Evolutionary conservation across 1,284 basidiomycete genomes (phyloP).

Genomic region (Fomitopsis palustris): DNA sequence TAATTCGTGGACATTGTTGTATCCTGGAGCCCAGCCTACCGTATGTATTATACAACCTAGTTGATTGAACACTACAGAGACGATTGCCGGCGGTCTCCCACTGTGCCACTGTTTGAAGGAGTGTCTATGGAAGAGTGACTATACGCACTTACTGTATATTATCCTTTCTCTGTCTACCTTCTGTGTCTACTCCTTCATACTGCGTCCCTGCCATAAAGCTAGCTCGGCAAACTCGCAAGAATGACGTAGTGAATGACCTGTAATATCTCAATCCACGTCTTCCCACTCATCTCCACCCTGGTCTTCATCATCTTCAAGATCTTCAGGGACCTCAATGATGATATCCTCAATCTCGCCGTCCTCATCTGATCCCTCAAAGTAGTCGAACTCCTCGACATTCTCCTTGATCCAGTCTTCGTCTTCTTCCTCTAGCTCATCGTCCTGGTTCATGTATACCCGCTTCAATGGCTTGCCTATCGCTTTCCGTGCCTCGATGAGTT

Average conservation of each 20-base stretch:
- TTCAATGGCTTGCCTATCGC: conserved; percentile 39
- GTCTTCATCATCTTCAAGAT: conserved; percentile 7
- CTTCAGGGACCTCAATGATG: conserved; percentile 12
- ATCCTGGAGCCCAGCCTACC: background rate
- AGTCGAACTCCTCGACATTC: conserved; percentile 19
- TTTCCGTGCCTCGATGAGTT: conserved; percentile 41
- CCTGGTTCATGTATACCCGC: conserved; percentile 38
- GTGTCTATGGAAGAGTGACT: too few species aligned
- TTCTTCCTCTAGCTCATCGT: conserved; percentile 12
- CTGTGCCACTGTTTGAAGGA: too few species aligned
- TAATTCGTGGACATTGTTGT: background rate
- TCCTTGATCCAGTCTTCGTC: conserved; percentile 19
- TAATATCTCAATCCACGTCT: background rate
- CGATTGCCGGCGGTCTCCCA: too few species aligned
- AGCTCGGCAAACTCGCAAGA: background rate
- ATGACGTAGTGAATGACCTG: background rate
- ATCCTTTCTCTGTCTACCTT: background rate
- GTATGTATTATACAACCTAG: background rate
- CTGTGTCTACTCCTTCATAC: background rate
- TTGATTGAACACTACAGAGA: background rate
- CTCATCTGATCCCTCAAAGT: conserved; percentile 24
- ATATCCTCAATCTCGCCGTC: conserved; percentile 15
- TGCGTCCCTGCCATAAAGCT: background rate
- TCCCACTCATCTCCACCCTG: conserved; percentile 11
- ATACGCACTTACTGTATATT: background rate